A percentile compares a stretch with the other conserved stretches of the same genome.
phyloP scores from a whole-genome alignment of 2,329 filamentous ascomycete genomes.

The Colletotrichum tropicale region DNA sequence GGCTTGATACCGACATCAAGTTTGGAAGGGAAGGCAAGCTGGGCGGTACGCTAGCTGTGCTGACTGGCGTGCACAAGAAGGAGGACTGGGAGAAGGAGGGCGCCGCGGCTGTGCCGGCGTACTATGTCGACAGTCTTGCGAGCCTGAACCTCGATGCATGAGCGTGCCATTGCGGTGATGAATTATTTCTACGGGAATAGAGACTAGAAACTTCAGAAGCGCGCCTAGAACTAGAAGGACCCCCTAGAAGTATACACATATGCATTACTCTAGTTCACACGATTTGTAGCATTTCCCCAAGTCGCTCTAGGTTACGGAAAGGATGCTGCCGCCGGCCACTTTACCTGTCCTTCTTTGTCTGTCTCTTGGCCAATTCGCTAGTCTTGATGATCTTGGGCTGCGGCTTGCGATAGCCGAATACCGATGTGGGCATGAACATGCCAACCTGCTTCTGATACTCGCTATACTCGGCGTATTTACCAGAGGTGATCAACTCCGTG shows the following conservation, averaged over 20 bases:
- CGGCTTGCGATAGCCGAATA: constrained; percentile 47
- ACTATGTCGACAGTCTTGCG: constrained; percentile 83
- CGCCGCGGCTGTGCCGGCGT: constrained; percentile 74
- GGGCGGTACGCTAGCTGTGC: constrained; percentile 87
- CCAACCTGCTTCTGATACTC: constrained; percentile 84
- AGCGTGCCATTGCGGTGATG: not conserved
- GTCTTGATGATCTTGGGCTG: constrained; percentile 53
- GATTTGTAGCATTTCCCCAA: not conserved
- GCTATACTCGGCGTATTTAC: constrained; percentile 88
- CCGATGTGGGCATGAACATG: constrained; percentile 74
- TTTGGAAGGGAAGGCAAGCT: constrained; percentile 92
- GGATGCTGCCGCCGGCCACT: not conserved
- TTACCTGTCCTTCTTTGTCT: constrained; percentile 42
- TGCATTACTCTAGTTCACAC: not conserved
- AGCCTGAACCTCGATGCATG: constrained; percentile 58
- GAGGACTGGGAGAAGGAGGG: constrained; percentile 78
- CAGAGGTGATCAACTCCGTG: constrained; percentile 79
- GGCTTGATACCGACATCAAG: constrained; percentile 92
- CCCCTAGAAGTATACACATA: constrained; percentile 2
- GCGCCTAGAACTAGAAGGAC: not conserved
- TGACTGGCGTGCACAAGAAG: constrained; percentile 88
- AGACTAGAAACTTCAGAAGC: not conserved
- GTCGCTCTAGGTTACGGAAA: constrained; percentile 21
- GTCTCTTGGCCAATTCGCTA: constrained; percentile 53
- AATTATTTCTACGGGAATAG: not conserved